These are phyloP conservation scores for Fonsecaea pedrosoi DNA, from an alignment of 2,329 filamentous ascomycete species.

Conservation along the genomic window DNA sequence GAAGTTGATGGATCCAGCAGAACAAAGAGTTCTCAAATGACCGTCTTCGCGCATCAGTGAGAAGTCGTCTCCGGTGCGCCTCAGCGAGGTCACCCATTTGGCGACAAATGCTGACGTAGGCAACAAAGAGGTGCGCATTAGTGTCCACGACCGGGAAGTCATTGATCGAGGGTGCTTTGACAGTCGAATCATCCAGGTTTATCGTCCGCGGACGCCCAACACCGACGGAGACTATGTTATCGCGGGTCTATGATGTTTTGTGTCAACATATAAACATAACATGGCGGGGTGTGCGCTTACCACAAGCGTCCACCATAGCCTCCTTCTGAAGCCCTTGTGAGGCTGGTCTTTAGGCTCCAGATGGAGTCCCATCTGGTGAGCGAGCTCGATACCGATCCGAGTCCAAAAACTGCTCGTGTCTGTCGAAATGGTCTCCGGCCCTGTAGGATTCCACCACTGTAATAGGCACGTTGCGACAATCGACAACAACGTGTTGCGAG, in stretches of 20 bases:
- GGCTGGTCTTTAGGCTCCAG: constrained; percentile 46
- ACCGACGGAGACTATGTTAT: constrained; percentile 52
- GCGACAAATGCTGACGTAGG: no score
- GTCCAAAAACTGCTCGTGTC: constrained; percentile 55
- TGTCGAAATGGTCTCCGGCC: constrained; percentile 47
- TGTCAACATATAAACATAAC: constrained; percentile 3
- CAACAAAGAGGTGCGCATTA: no score
- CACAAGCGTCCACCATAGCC: constrained; percentile 54
- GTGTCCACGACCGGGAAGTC: no score
- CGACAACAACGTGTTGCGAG: constrained; percentile 44
- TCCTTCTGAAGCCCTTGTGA: constrained; percentile 47
- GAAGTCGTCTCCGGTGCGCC: no score
- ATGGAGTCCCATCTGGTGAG: constrained; percentile 54
- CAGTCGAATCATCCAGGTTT: no score
- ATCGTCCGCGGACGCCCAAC: constrained; percentile 47
- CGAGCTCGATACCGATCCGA: constrained; percentile 51
- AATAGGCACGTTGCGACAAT: constrained; percentile 44
- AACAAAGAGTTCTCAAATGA: constrained; percentile 40
- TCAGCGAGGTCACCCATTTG: no score
- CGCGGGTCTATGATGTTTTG: constrained; percentile 42
- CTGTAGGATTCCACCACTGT: constrained; percentile 47
- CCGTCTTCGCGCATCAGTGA: no score
- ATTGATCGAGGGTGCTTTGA: no score
- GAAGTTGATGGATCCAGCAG: constrained; percentile 49
- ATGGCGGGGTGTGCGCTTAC: constrained; percentile 38